Evolutionary conservation across 139 green algal genomes (phyloP).

Genomic region (Microglena sp.): DNA sequence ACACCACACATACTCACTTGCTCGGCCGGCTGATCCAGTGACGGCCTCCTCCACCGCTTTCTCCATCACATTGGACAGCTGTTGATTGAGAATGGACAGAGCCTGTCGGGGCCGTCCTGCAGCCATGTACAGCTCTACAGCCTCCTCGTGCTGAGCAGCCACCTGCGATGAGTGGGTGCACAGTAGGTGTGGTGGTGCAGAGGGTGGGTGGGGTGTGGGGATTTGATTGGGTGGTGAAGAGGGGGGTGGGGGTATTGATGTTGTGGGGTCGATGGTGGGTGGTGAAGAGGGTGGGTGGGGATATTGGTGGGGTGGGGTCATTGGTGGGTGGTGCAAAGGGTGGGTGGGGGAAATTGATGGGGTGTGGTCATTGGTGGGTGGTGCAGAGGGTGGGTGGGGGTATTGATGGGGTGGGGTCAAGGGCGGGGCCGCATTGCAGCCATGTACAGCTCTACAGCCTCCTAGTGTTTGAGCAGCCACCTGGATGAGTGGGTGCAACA

Average conservation of each 20-base stretch:
- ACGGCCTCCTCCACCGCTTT: slow-evolving; percentile 11
- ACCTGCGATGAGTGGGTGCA: slow-evolving; percentile 32
- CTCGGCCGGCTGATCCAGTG: slow-evolving; percentile 3
- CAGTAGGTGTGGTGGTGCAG: too few relatives aligned
- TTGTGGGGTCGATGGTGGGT: too few relatives aligned
- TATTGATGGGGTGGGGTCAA: too few relatives aligned
- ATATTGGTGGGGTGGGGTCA: too few relatives aligned
- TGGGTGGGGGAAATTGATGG: too few relatives aligned
- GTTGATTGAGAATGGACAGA: slow-evolving; percentile 22
- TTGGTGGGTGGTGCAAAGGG: too few relatives aligned
- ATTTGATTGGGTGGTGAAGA: too few relatives aligned
- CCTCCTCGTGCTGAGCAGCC: slow-evolving; percentile 48
- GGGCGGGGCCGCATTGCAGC: slow-evolving; percentile 50
- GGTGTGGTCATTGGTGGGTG: too few relatives aligned
- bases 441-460: slow-evolving; percentile 79
- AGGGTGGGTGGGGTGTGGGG: too few relatives aligned
- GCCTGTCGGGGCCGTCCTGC: slow-evolving; percentile 43
- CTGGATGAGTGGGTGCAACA: slow-evolving; percentile 23
- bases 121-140: slow-evolving; percentile 77
- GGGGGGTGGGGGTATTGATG: too few relatives aligned
- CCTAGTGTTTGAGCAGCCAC: slow-evolving; percentile 41
- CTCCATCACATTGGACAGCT: slow-evolving; percentile 16
- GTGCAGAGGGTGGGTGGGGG: too few relatives aligned
- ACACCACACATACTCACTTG: not conserved
- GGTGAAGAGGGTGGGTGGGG: too few relatives aligned